Percentiles rank a stretch among this genome's conserved stretches.
phyloP scores from a whole-genome alignment of 352 stramenopile genomes.

The Blastocystis sp. region DNA sequence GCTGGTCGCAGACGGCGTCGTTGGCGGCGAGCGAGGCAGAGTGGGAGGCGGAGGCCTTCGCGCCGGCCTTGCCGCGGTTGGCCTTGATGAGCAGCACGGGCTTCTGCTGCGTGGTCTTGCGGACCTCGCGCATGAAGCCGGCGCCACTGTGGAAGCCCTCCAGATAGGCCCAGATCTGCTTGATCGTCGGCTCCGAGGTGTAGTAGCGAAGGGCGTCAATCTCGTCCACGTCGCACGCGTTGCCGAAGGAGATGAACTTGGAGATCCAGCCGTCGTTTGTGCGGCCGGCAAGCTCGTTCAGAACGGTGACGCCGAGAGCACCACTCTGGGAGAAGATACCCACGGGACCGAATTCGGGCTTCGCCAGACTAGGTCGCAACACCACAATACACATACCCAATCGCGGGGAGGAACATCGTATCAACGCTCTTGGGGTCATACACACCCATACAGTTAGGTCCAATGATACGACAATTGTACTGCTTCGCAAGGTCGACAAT shows the following conservation, averaged over 20 bases:
- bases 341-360: slow-evolving; percentile 10
- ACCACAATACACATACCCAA: neutral
- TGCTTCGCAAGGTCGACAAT: slow-evolving; percentile 19
- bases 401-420: slow-evolving; percentile 3
- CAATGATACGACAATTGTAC: slow-evolving; percentile 31
- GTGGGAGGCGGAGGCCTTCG: slow-evolving; percentile 38
- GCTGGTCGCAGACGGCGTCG: slow-evolving; percentile 26
- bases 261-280: slow-evolving; percentile 13
- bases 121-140: neutral
- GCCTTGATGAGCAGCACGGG: slow-evolving; percentile 44
- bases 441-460: slow-evolving; percentile 43
- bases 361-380: slow-evolving; percentile 8
- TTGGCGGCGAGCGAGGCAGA: slow-evolving; percentile 40
- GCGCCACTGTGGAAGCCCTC: slow-evolving; percentile 34
- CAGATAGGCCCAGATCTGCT: slow-evolving; percentile 40
- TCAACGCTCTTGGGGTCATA: slow-evolving; percentile 21
- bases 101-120: slow-evolving; percentile 4
- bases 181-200: neutral
- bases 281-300: slow-evolving; percentile 41
- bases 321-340: slow-evolving; percentile 34
- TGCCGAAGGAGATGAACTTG: slow-evolving; percentile 49
- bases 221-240: slow-evolving; percentile 43
- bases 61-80: neutral
- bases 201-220: neutral
- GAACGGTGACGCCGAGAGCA: neutral